Conservation (phyloP, 495 filamentous ascomycete genomes). For the Penicillium dipodomyicola region DNA sequence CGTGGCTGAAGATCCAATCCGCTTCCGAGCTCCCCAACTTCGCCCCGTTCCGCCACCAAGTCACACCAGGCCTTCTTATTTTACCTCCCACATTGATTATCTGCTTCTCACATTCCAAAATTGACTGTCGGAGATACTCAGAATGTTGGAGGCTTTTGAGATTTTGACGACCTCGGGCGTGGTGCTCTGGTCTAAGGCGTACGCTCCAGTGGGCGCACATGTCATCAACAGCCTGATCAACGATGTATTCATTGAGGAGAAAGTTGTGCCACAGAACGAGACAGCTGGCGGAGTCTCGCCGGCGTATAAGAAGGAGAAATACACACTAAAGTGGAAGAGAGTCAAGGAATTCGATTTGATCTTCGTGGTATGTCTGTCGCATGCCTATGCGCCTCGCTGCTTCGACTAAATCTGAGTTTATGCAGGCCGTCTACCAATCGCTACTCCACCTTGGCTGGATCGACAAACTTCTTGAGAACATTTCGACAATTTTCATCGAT, state of each 20-base stretch:
- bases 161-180: conserved; percentile 94
- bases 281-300: conserved; percentile 38
- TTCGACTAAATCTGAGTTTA: conserved; percentile 22
- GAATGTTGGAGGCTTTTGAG: conserved; percentile 93
- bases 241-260: conserved; percentile 96
- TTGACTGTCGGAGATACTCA: conserved; percentile 1
- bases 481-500: conserved; percentile 82
- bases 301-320: conserved; percentile 84
- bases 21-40: conserved; percentile 28
- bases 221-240: conserved; percentile 92
- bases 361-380: conserved; percentile 73
- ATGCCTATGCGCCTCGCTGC: conserved; percentile 9
- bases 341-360: conserved; percentile 91
- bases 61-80: conserved; percentile 16
- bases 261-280: conserved; percentile 56
- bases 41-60: conserved; percentile 41
- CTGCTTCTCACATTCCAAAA: background rate
- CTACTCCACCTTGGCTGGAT: conserved; percentile 94
- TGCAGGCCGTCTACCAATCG: conserved; percentile 92
- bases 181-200: conserved; percentile 91
- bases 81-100: conserved; percentile 1
- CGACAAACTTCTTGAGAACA: conserved; percentile 92
- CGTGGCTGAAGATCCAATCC: conserved; percentile 43
- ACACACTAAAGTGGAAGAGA: conserved; percentile 91
- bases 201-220: conserved; percentile 71